phyloP scores from a whole-genome alignment of 2,329 filamentous ascomycete genomes.

The Botrytis hyacinthi region DNA sequence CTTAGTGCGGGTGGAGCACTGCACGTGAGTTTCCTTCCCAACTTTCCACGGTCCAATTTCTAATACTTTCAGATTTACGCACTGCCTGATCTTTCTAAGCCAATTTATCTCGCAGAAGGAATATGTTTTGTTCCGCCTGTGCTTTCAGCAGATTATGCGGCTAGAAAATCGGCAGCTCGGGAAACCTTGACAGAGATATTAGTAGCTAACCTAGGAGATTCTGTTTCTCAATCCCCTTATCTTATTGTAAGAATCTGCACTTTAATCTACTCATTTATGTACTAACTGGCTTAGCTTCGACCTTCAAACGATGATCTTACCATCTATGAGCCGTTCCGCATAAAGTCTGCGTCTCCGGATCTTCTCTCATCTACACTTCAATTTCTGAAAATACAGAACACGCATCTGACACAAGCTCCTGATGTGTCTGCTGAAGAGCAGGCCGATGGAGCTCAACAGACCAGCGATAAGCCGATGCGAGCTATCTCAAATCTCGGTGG shows the following conservation, averaged over 20 bases:
- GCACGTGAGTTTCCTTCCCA: constrained; percentile 54
- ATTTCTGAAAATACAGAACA: constrained; percentile 74
- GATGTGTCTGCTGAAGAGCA: constrained; percentile 49
- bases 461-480: constrained; percentile 45
- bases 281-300: constrained; percentile 56
- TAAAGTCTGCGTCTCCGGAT: constrained; percentile 35
- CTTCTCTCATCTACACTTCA: constrained; percentile 51
- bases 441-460: constrained; percentile 48
- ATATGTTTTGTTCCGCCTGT: constrained; percentile 75
- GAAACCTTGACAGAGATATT: constrained; percentile 77
- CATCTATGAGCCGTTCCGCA: constrained; percentile 78
- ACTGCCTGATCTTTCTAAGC: constrained; percentile 68
- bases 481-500: constrained; percentile 63
- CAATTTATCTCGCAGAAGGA: constrained; percentile 73
- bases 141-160: constrained; percentile 67
- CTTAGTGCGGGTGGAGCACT: constrained; percentile 73
- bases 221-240: constrained; percentile 67
- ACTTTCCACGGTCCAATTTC: not conserved
- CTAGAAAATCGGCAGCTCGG: constrained; percentile 67
- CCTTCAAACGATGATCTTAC: constrained; percentile 78
- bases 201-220: constrained; percentile 81
- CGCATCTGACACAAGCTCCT: constrained; percentile 59
- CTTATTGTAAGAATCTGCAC: constrained; percentile 63
- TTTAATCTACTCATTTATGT: not conserved
- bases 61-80: constrained; percentile 62